Percentiles rank a stretch among this genome's conserved stretches.
Evolutionary conservation across 371 early-diverging fungal species (phyloP).

Genomic region (Mucor ambiguus): DNA sequence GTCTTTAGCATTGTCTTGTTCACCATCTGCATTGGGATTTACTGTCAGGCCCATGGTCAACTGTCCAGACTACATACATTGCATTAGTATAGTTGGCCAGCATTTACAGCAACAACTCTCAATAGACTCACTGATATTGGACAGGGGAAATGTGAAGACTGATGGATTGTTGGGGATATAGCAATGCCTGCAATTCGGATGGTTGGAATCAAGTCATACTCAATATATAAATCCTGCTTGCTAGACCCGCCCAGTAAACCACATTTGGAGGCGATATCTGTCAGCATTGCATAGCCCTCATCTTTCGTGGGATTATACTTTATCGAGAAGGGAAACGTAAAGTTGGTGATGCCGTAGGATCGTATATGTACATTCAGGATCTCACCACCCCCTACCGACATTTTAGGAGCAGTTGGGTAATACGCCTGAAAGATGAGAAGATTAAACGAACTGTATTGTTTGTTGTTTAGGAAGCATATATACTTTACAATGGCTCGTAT

Average conservation of each 20-base stretch:
- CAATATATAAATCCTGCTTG: slow-evolving; percentile 20
- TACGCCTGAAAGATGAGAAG: slow-evolving; percentile 30
- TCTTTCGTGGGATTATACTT: slow-evolving; percentile 33
- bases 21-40: neutral
- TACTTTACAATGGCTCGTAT: slow-evolving; percentile 35
- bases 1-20: neutral
- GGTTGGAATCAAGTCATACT: slow-evolving; percentile 45
- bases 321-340: slow-evolving; percentile 41
- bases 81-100: neutral
- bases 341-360: slow-evolving; percentile 27
- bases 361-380: slow-evolving; percentile 35
- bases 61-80: neutral
- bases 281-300: slow-evolving; percentile 32
- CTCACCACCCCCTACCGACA: slow-evolving; percentile 43
- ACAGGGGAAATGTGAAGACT: slow-evolving; percentile 16
- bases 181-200: slow-evolving; percentile 29
- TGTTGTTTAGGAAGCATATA: neutral
- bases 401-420: slow-evolving; percentile 35
- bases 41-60: neutral
- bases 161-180: slow-evolving; percentile 9
- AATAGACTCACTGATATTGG: slow-evolving; percentile 18
- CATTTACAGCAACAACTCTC: neutral
- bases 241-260: slow-evolving; percentile 18
- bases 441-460: neutral
- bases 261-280: slow-evolving; percentile 39